A percentile compares a stretch with the other conserved stretches of the same genome.
phyloP scores from a whole-genome alignment of 345 rosid genomes.

The Hibiscus tridactylites region DNA sequence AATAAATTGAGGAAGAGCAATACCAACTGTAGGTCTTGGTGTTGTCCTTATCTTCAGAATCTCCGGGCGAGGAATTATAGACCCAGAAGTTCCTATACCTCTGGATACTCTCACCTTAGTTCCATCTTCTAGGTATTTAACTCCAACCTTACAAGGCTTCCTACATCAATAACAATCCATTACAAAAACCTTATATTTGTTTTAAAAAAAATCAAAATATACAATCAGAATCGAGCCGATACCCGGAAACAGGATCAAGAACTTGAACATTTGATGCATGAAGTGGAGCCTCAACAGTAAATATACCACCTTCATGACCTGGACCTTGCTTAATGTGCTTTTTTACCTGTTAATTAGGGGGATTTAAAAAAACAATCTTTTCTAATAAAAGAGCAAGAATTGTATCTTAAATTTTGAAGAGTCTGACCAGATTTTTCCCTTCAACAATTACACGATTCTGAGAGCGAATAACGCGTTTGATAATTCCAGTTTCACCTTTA shows the following conservation, averaged over 20 bases:
- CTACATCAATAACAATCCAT: constrained; percentile 31
- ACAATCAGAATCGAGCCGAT: constrained; percentile 7
- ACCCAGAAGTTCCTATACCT: constrained; percentile 77
- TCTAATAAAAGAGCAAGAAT: background rate
- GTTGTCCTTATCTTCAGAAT: constrained; percentile 79
- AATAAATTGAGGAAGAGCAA: background rate
- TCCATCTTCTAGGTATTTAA: constrained; percentile 84
- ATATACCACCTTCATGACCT: constrained; percentile 92
- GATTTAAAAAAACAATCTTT: background rate
- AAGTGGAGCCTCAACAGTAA: constrained; percentile 91
- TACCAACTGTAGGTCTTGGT: constrained; percentile 83
- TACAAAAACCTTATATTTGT: background rate
- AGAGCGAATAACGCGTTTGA: constrained; percentile 78
- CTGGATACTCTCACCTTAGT: constrained; percentile 92
- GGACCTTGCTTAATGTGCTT: constrained; percentile 85
- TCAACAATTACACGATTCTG: constrained; percentile 86
- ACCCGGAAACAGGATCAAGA: constrained; percentile 91
- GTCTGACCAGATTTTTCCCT: constrained; percentile 65
- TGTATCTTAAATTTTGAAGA: background rate
- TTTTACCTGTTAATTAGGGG: constrained; percentile 46
- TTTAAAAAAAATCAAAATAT: constrained; percentile 4
- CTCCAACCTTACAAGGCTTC: constrained; percentile 83
- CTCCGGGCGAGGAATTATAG: constrained; percentile 94
- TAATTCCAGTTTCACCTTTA: constrained; percentile 68
- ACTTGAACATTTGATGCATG: constrained; percentile 96